Conservation (phyloP, 2,329 filamentous ascomycete genomes). For the Xylariaceae sp. region DNA sequence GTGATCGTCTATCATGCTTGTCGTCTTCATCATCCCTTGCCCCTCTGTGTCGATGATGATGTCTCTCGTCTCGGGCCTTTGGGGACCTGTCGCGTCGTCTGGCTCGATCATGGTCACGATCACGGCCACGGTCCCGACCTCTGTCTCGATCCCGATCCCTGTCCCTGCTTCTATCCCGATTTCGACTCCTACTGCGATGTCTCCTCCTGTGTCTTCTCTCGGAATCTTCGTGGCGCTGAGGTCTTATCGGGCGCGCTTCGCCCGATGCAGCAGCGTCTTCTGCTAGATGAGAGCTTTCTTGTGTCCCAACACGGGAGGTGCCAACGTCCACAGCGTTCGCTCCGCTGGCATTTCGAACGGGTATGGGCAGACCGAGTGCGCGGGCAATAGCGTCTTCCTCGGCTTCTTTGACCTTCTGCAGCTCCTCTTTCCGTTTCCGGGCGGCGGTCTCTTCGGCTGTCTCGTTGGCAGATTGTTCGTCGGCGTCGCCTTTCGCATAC, state of each 20-base stretch:
- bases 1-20: constrained; percentile 39
- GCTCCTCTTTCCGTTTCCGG: constrained; percentile 70
- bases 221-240: constrained; percentile 29
- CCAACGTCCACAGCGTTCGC: constrained; percentile 67
- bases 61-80: constrained; percentile 22
- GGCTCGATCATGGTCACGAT: constrained; percentile 20
- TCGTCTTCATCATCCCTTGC: constrained; percentile 37
- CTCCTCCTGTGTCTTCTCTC: constrained; percentile 35
- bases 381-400: constrained; percentile 88
- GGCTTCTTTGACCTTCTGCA: constrained; percentile 75
- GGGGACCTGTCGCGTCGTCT: constrained; percentile 29
- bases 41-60: constrained; percentile 30
- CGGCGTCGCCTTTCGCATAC: constrained; percentile 59
- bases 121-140: constrained; percentile 30
- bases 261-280: constrained; percentile 15
- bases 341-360: constrained; percentile 55
- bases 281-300: constrained; percentile 14
- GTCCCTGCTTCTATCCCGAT: constrained; percentile 23
- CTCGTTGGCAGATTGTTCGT: constrained; percentile 51
- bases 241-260: constrained; percentile 19
- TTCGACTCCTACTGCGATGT: constrained; percentile 34
- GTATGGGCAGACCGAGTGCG: constrained; percentile 76
- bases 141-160: constrained; percentile 31
- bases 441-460: constrained; percentile 58
- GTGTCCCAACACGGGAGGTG: constrained; percentile 32